A percentile compares a stretch with the other conserved stretches of the same genome.
Conservation (phyloP, 2,329 filamentous ascomycete species). For the Macroventuria anomochaeta region DNA sequence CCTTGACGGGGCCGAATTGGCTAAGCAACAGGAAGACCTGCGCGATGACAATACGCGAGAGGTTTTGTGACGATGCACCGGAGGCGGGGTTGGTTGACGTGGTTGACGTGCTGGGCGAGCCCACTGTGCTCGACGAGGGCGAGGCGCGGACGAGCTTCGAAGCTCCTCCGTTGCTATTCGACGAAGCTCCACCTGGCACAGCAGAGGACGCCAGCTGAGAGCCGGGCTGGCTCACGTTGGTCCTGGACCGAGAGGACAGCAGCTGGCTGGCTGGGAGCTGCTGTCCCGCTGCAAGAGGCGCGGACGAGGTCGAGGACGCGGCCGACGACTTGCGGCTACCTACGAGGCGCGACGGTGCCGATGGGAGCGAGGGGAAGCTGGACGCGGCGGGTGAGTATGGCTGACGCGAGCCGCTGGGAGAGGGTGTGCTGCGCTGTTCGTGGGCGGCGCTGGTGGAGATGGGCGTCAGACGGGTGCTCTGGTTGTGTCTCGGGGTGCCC, state of each 20-base stretch:
- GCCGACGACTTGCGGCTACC: slow-evolving; percentile 62
- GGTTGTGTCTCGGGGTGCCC: slow-evolving; percentile 62
- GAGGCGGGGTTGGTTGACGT: slow-evolving; percentile 56
- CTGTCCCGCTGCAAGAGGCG: slow-evolving; percentile 64
- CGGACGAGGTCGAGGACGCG: slow-evolving; percentile 61
- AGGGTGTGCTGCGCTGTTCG: slow-evolving; percentile 53
- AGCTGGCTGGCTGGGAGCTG: slow-evolving; percentile 60
- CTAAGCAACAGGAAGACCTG: slow-evolving; percentile 94
- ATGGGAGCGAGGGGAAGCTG: slow-evolving; percentile 61
- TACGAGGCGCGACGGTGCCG: slow-evolving; percentile 56
- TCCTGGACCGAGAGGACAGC: slow-evolving; percentile 63
- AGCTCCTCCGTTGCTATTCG: slow-evolving; percentile 61
- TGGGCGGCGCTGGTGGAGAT: slow-evolving; percentile 59
- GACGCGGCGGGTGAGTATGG: slow-evolving; percentile 60
- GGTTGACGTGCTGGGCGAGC: slow-evolving; percentile 60
- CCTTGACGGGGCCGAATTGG: slow-evolving; percentile 74
- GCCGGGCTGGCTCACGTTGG: slow-evolving; percentile 60
- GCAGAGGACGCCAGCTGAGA: slow-evolving; percentile 63
- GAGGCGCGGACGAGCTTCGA: slow-evolving; percentile 66
- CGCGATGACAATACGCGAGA: slow-evolving; percentile 92
- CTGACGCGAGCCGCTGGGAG: slow-evolving; percentile 58
- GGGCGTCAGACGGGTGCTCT: slow-evolving; percentile 63
- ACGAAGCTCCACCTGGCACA: slow-evolving; percentile 58
- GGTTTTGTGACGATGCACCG: slow-evolving; percentile 51
- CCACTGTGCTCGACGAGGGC: slow-evolving; percentile 62